phyloP scores from a whole-genome alignment of 177 flowering plant genomes.

The Vitis hybrid region DNA sequence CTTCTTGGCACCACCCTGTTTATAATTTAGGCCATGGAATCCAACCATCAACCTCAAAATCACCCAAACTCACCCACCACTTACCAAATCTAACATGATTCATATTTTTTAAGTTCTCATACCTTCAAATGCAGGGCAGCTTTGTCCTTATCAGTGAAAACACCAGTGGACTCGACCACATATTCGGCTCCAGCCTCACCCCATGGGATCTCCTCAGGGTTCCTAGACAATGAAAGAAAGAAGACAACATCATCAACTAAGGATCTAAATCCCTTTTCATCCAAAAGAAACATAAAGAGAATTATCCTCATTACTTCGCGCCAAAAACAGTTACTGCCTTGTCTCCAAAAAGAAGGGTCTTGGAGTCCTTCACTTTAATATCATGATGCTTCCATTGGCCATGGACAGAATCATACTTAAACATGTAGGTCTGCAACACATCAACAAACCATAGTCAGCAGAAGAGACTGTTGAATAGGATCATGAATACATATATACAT shows the following conservation, averaged over 20 bases:
- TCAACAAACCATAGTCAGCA: neutral
- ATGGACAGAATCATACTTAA: conserved; percentile 47
- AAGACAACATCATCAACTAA: neutral
- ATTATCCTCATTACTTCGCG: conserved; percentile 15
- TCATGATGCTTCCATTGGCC: conserved; percentile 44
- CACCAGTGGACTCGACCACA: conserved; percentile 46
- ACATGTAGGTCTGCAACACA: conserved; percentile 41
- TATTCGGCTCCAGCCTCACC: conserved; percentile 42
- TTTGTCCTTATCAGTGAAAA: conserved; percentile 46
- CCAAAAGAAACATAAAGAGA: too few relatives aligned
- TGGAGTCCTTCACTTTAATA: conserved; percentile 37
- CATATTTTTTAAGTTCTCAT: neutral
- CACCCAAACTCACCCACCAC: neutral
- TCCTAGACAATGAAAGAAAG: conserved; percentile 18
- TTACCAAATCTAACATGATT: neutral
- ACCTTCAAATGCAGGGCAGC: conserved; percentile 48
- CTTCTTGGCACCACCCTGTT: conserved; percentile 55
- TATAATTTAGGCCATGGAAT: neutral
- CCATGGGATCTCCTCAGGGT: conserved; percentile 53
- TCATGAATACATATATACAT: neutral
- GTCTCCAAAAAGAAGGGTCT: conserved; percentile 43
- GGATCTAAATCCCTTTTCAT: too few relatives aligned
- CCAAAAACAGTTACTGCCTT: conserved; percentile 40
- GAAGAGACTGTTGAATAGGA: neutral
- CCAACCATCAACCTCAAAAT: neutral